A percentile compares a stretch with the other conserved stretches of the same genome.
These are phyloP conservation scores for Xylariaceae sp. DNA, from an alignment of 2,329 filamentous ascomycete genomes.

Conservation along the genomic window DNA sequence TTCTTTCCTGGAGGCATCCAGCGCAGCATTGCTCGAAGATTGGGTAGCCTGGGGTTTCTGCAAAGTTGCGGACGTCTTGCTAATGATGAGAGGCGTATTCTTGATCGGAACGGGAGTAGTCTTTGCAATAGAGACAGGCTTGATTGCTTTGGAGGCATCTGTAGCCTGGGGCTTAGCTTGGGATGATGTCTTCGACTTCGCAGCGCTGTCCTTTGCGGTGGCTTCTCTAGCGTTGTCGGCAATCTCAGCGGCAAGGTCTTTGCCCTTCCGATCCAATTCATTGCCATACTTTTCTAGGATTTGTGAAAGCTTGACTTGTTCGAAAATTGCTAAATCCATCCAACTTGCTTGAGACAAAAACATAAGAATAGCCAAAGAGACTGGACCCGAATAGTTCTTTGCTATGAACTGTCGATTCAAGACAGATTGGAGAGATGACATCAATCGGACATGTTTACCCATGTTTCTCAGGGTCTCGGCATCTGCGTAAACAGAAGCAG, in stretches of 20 bases:
- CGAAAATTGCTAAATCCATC: slow-evolving; percentile 14
- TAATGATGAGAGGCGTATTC: neutral
- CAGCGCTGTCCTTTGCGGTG: slow-evolving; percentile 11
- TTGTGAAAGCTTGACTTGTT: slow-evolving; percentile 11
- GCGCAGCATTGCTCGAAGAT: neutral
- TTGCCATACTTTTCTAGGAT: slow-evolving; percentile 14
- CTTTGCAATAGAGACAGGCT: slow-evolving; percentile 11
- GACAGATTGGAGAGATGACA: slow-evolving; percentile 52
- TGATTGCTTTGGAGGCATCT: slow-evolving; percentile 22
- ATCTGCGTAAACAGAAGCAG: slow-evolving; percentile 54
- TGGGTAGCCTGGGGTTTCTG: slow-evolving; percentile 5
- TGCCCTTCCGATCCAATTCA: slow-evolving; percentile 24
- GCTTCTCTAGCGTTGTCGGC: slow-evolving; percentile 19
- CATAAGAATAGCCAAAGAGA: slow-evolving; percentile 55
- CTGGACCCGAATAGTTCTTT: slow-evolving; percentile 50
- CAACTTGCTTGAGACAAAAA: slow-evolving; percentile 50
- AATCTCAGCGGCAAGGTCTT: slow-evolving; percentile 22
- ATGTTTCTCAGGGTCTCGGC: slow-evolving; percentile 56
- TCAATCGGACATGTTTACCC: slow-evolving; percentile 55
- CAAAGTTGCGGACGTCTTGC: neutral
- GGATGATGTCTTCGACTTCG: slow-evolving; percentile 3
- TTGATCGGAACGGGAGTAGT: slow-evolving; percentile 10
- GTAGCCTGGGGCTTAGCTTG: slow-evolving; percentile 8
- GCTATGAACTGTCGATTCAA: slow-evolving; percentile 54
- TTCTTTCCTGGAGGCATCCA: slow-evolving; percentile 14